A percentile compares a stretch with the other conserved stretches of the same genome.
Evolutionary conservation across 768 basidiomycete species (phyloP).

Genomic region (Tylopilus vinaceipallidus): DNA sequence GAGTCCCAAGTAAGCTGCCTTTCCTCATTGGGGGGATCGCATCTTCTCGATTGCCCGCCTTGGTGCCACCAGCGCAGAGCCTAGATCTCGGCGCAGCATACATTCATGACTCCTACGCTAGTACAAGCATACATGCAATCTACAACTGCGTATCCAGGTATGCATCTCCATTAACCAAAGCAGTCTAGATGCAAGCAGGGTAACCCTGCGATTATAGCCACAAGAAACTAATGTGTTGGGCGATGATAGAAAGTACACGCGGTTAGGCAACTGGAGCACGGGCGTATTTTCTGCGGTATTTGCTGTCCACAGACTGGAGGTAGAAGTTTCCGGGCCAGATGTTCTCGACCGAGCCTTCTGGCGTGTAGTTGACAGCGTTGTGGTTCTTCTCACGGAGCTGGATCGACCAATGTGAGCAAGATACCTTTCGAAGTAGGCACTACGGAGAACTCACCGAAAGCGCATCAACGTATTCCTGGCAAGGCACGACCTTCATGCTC

Average conservation of each 20-base stretch:
- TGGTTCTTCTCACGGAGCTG: slow-evolving; percentile 97
- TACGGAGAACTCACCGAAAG: slow-evolving; percentile 50
- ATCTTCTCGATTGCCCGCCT: too few relatives aligned
- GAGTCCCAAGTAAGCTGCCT: too few relatives aligned
- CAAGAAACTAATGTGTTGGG: neutral
- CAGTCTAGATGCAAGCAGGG: slow-evolving; percentile 11
- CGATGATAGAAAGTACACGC: neutral
- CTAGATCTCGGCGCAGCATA: too few relatives aligned
- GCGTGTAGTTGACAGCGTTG: slow-evolving; percentile 82
- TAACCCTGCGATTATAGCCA: neutral
- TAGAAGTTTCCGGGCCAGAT: slow-evolving; percentile 95
- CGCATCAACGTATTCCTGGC: slow-evolving; percentile 88
- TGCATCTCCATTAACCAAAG: slow-evolving; percentile 1
- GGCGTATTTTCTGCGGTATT: slow-evolving; percentile 88
- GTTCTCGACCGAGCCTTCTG: slow-evolving; percentile 84
- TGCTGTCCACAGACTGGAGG: slow-evolving; percentile 84
- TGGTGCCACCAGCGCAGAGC: too few relatives aligned
- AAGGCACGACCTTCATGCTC: slow-evolving; percentile 87
- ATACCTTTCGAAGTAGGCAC: neutral
- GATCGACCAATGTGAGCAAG: neutral
- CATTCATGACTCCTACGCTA: neutral
- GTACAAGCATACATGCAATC: slow-evolving; percentile 14
- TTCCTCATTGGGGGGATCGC: too few relatives aligned
- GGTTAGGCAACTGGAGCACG: slow-evolving; percentile 36
- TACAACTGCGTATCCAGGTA: slow-evolving; percentile 7